phyloP scores from a whole-genome alignment of 345 rosid genomes.

The Brassica napus region Da-Ae NC_063451.1:20752501-20753000 shows the following conservation, averaged over 20 bases:
- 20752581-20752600: conserved; percentile 1
- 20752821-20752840: conserved; percentile 42
- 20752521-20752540: conserved; percentile 73
- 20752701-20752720: conserved; percentile 20
- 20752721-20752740: conserved; percentile 61
- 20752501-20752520: conserved; percentile 74
- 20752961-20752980: background rate
- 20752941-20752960: conserved; percentile 1
- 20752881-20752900: conserved; percentile 14
- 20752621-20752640: background rate
- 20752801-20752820: conserved; percentile 80
- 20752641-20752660: conserved; percentile 11
- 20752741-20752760: conserved; percentile 72
- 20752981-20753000: conserved; percentile 10
- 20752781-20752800: conserved; percentile 67
- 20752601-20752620: conserved; percentile 10
- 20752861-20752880: conserved; percentile 16
- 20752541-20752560: conserved; percentile 70
- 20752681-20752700: conserved; percentile 20
- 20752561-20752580: conserved; percentile 72
- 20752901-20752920: conserved; percentile 7
- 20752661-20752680: conserved; percentile 25
- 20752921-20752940: conserved; percentile 8
- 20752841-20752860: conserved; percentile 20
- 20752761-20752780: conserved; percentile 72